Percentiles rank a stretch among this genome's conserved stretches.
phyloP scores from a whole-genome alignment of 176 grass and related monocot genomes.

The Musa acuminata region DNA sequence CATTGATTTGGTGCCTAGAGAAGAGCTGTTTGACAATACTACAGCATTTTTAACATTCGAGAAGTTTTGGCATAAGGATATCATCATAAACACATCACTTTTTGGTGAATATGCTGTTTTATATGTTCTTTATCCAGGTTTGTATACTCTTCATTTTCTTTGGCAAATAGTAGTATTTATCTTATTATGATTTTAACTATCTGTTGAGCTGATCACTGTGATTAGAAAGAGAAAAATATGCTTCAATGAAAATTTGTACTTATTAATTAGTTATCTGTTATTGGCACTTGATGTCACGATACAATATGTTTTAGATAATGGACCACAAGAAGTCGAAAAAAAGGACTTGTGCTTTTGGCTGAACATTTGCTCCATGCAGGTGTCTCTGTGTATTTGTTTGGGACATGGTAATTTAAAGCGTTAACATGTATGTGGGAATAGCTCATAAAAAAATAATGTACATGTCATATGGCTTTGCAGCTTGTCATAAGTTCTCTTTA shows the following conservation, averaged over 20 bases:
- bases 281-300: neutral
- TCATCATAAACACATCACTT: constrained; percentile 10
- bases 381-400: neutral
- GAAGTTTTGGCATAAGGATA: constrained; percentile 14
- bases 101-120: constrained; percentile 19
- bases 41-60: constrained; percentile 7
- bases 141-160: neutral
- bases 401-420: neutral
- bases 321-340: neutral
- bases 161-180: neutral
- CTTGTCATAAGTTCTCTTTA: neutral
- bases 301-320: neutral
- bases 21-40: neutral
- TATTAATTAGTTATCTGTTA: neutral
- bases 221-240: neutral
- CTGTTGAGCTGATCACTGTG: neutral
- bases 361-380: neutral
- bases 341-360: neutral
- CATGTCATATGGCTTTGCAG: neutral
- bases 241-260: neutral
- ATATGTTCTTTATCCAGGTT: constrained; percentile 20
- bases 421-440: neutral
- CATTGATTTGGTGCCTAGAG: constrained; percentile 7
- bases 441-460: neutral
- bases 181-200: neutral